These are phyloP conservation scores for Talaromyces thailandensis DNA, from an alignment of 495 filamentous ascomycete genomes.

Conservation along the genomic window DNA sequence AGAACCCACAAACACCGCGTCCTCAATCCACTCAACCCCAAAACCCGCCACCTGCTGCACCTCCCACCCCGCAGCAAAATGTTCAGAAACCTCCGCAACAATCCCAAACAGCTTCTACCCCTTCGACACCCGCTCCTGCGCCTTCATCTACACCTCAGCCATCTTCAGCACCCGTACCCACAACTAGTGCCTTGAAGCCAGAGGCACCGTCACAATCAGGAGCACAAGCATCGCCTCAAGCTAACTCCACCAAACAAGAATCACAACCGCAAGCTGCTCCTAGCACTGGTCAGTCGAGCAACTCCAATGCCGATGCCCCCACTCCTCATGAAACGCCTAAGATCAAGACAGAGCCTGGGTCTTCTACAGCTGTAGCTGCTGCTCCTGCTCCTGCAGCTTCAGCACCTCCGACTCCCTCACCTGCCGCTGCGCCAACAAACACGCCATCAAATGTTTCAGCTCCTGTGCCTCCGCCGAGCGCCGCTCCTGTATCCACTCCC, in stretches of 20 bases:
- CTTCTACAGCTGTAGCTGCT: constrained; percentile 15
- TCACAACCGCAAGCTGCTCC: constrained; percentile 18
- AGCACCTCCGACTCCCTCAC: background rate
- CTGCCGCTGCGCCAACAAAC: background rate
- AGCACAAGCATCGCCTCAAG: constrained; percentile 18
- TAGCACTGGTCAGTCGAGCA: constrained; percentile 8
- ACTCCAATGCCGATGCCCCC: constrained; percentile 13
- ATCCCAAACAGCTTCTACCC: constrained; percentile 6
- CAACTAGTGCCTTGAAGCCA: background rate
- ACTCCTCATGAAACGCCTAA: constrained; percentile 13
- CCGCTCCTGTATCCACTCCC: constrained; percentile 6
- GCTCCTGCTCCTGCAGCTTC: constrained; percentile 11
- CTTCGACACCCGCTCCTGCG: constrained; percentile 9
- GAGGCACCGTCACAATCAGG: constrained; percentile 15
- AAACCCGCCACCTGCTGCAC: background rate
- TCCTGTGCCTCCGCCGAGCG: constrained; percentile 4
- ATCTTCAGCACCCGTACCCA: constrained; percentile 3
- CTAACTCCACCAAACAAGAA: constrained; percentile 14
- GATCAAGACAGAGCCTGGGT: constrained; percentile 28
- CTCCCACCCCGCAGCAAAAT: constrained; percentile 6
- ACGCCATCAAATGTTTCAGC: constrained; percentile 2
- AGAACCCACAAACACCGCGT: constrained; percentile 8
- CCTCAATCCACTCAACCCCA: constrained; percentile 14
- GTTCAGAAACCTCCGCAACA: constrained; percentile 9
- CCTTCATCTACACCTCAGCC: constrained; percentile 13